A percentile compares a stretch with the other conserved stretches of the same genome.
These are phyloP conservation scores for Oenanthe javanica DNA, from an alignment of 140 eudicot genomes.

Conservation along the genomic window DNA sequence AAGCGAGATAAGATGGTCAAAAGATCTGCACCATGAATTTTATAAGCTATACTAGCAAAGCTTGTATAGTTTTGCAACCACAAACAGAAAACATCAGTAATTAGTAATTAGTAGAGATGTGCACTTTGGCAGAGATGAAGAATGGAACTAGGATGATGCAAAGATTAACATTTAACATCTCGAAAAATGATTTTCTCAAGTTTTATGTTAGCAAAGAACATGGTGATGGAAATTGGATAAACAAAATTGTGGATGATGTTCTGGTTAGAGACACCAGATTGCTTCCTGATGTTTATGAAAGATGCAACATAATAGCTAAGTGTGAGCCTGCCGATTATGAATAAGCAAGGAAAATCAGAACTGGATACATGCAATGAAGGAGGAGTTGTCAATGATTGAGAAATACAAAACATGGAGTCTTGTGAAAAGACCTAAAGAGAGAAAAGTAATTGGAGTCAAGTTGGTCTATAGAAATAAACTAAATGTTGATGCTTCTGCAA, in stretches of 20 bases:
- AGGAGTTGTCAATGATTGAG: slow-evolving; percentile 12
- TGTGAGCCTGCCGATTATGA: slow-evolving; percentile 21
- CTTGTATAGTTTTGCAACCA: slow-evolving; percentile 19
- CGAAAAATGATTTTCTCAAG: not conserved
- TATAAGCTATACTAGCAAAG: slow-evolving; percentile 20
- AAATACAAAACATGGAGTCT: slow-evolving; percentile 11
- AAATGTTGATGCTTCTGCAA: slow-evolving; percentile 9
- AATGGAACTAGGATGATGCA: slow-evolving; percentile 22
- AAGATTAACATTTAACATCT: not conserved
- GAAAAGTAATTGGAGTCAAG: slow-evolving; percentile 5
- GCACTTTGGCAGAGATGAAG: slow-evolving; percentile 8
- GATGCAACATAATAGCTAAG: slow-evolving; percentile 13
- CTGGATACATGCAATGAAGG: slow-evolving; percentile 12
- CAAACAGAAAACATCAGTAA: not conserved
- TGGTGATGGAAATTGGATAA: not conserved
- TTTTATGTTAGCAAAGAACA: not conserved
- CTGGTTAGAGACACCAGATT: slow-evolving; percentile 3
- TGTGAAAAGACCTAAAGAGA: not conserved
- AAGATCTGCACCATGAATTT: slow-evolving; percentile 14
- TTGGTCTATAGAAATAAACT: slow-evolving; percentile 16
- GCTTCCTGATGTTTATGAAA: slow-evolving; percentile 16
- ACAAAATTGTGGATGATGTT: slow-evolving; percentile 12
- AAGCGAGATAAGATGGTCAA: slow-evolving; percentile 24
- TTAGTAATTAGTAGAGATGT: slow-evolving; percentile 15
- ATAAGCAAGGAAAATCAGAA: slow-evolving; percentile 4